Evolutionary conservation across 768 basidiomycete species (phyloP).

Genomic region (Leccinum ochraceum): DNA sequence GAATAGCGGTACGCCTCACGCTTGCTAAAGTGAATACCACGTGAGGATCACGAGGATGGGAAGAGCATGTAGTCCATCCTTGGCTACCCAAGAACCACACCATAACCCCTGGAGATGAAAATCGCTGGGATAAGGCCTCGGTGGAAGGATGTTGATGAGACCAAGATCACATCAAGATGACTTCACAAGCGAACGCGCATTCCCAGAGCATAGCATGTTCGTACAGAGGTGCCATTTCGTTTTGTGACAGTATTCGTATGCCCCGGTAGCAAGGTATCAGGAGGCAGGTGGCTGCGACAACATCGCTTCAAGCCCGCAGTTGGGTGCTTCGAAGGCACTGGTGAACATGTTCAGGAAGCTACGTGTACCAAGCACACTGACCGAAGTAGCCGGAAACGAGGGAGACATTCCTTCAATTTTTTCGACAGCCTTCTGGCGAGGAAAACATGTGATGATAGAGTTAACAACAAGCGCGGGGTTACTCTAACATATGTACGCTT

Average conservation of each 20-base stretch:
- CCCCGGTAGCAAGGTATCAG: too few relatives aligned
- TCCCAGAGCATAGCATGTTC: not conserved
- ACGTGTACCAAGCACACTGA: not conserved
- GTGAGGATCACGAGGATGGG: not conserved
- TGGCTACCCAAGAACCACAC: not conserved
- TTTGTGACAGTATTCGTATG: not conserved
- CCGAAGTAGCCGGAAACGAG: not conserved
- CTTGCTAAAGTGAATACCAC: slow-evolving; percentile 40
- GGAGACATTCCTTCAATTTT: not conserved
- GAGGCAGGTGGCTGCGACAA: not conserved
- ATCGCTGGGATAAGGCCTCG: not conserved
- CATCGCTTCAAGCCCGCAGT: not conserved
- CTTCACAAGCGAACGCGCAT: not conserved
- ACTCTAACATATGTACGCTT: slow-evolving; percentile 21
- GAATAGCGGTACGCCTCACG: slow-evolving; percentile 56
- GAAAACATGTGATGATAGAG: slow-evolving; percentile 17
- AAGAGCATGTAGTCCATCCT: not conserved
- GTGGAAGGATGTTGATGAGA: not conserved
- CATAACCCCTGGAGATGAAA: slow-evolving; percentile 2
- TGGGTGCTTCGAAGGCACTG: not conserved
- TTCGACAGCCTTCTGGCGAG: not conserved
- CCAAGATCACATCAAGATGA: slow-evolving; percentile 3
- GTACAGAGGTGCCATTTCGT: not conserved
- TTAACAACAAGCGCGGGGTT: slow-evolving; percentile 9
- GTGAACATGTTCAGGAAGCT: not conserved